Evolutionary conservation across 1,284 basidiomycete genomes (phyloP), one percentile per base, ranked within the genome.

Genomic region (Trichosporon sp.): DNA sequence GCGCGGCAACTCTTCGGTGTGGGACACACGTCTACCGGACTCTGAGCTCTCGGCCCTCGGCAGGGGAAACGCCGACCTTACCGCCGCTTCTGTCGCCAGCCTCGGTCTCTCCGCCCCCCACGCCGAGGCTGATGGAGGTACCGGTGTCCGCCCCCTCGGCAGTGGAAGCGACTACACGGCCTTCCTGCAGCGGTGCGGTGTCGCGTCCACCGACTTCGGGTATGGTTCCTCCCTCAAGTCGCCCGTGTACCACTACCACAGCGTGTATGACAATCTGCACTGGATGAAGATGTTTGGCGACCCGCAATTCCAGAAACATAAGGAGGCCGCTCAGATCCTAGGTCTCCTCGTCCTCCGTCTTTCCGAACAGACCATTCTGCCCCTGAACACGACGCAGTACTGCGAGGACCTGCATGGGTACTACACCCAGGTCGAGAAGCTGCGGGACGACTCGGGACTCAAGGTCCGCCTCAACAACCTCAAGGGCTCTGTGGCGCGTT

Each of bases 371-470:
- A 84, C 91, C 56, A 77, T 88, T 46, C 74, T 88, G 4, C 92
- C 92, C 2, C 81, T 94, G 68, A 93, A 94, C 80, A 90, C 91
- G 2, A 91, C 91, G 1, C 89, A 91, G 75, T 93, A 93, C 78
- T 85, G 90, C 1, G 76, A 87, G 16, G 90, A 91, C 77, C 86
- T 93, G 6, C 83, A 84, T 59, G 81, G 84, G 10, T 92, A 92
- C 79, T 84, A 90, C 40, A 84, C 87, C 46, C 85, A 86, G 87
- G 70, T 71, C 35, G 7, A 12, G 54, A 59, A 72, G 8, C 68
- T 61, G 11, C 12, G 77, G 0, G 19, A 26, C 10, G 61, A 21
- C 31, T 51, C 11, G 10, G 26, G 48, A 4, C 48, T 37, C 63
- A 40, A 40, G 2, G 80, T 88, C 19, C 81, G 89, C 72, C 86